Evolutionary conservation across 768 basidiomycete species (phyloP).

Genomic region (Boletus rubropictus): DNA sequence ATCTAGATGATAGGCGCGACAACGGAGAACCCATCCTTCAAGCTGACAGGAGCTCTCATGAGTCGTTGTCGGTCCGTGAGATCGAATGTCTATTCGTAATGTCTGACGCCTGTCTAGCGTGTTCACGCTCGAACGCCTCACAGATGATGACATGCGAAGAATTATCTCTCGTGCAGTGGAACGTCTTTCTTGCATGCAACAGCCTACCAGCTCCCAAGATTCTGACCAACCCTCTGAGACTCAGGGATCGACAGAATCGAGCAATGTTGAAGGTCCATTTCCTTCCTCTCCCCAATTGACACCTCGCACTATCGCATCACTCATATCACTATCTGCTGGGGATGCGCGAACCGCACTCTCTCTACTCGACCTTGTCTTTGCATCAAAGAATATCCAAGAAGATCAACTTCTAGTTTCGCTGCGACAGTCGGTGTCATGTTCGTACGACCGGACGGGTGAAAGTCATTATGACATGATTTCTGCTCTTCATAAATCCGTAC

Average conservation of each 20-base stretch:
- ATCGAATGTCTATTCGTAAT: background rate
- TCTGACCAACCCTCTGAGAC: conserved; percentile 12
- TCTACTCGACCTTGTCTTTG: conserved; percentile 64
- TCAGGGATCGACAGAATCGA: conserved; percentile 18
- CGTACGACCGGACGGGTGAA: conserved; percentile 75
- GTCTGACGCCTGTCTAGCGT: conserved; percentile 45
- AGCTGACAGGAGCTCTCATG: conserved; percentile 63
- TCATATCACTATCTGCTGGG: conserved; percentile 53
- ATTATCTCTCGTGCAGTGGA: conserved; percentile 54
- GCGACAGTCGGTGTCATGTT: conserved; percentile 55
- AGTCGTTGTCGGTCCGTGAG: conserved; percentile 65
- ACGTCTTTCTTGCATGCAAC: conserved; percentile 27
- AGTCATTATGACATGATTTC: conserved; percentile 77
- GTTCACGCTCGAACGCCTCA: conserved; percentile 64
- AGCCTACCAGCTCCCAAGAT: conserved; percentile 14
- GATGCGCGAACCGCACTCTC: conserved; percentile 78
- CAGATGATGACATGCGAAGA: conserved; percentile 51
- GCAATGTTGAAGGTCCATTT: conserved; percentile 14
- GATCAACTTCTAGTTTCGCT: conserved; percentile 49
- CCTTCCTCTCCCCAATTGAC: conserved; percentile 38
- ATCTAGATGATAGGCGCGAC: conserved; percentile 71
- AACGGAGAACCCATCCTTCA: conserved; percentile 88
- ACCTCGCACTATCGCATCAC: conserved; percentile 39
- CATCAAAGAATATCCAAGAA: conserved; percentile 40
- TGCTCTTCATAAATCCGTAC: conserved; percentile 77